Evolutionary conservation across 306 rosid species (phyloP).

Genomic region (Malus orientalis): DNA sequence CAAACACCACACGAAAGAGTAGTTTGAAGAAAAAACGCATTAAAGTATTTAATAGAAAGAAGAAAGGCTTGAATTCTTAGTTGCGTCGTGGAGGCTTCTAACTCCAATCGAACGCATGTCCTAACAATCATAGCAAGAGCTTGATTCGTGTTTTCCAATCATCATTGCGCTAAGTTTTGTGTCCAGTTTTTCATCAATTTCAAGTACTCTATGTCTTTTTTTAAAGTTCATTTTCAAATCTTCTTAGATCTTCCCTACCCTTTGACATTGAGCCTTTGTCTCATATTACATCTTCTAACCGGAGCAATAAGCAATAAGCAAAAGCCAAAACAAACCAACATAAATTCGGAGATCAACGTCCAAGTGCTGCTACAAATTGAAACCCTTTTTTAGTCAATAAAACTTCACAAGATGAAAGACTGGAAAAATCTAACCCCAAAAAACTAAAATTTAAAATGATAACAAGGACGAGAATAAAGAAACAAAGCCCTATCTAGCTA

Average conservation of each 20-base stretch:
- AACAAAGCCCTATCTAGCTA: not conserved
- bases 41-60: not conserved
- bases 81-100: not conserved
- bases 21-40: too few relatives aligned
- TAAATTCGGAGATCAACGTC: not conserved
- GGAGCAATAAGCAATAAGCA: too few relatives aligned
- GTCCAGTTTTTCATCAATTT: too few relatives aligned
- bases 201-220: too few relatives aligned
- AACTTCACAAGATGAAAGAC: not conserved
- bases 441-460: not conserved
- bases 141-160: too few relatives aligned
- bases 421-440: not conserved
- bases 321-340: not conserved
- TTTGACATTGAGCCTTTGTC: too few relatives aligned
- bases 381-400: not conserved
- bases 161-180: too few relatives aligned
- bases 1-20: too few relatives aligned
- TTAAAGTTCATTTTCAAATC: fast-evolving
- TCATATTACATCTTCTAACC: too few relatives aligned
- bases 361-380: not conserved
- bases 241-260: too few relatives aligned
- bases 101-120: not conserved
- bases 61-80: not conserved
- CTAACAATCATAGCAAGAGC: not conserved
- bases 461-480: not conserved